Evolutionary conservation across 2,329 filamentous ascomycete species (phyloP).

Genomic region (Cordyceps farinosa): DNA sequence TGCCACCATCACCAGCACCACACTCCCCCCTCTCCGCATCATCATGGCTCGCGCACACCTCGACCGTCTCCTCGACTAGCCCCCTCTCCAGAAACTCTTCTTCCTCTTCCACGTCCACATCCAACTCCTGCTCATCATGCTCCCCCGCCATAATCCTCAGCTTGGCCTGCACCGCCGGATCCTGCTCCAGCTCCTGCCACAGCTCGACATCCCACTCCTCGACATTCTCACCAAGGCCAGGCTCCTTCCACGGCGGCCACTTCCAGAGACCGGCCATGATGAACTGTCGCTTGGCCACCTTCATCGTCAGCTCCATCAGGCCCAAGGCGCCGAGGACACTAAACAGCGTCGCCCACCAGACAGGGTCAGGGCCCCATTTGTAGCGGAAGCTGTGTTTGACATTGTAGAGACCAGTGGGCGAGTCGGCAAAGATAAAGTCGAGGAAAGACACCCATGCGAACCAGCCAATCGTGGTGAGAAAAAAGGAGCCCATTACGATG

Average conservation of each 20-base stretch:
- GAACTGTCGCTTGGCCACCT: constrained; percentile 43
- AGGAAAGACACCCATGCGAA: constrained; percentile 72
- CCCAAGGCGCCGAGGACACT: constrained; percentile 58
- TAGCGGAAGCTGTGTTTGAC: constrained; percentile 64
- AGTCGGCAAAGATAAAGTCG: constrained; percentile 54
- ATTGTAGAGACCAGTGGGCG: constrained; percentile 55
- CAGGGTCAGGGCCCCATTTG: constrained; percentile 62
- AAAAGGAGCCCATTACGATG: constrained; percentile 57
- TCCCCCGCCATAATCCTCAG: constrained; percentile 40
- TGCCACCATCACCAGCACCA: background rate
- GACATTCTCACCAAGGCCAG: constrained; percentile 32
- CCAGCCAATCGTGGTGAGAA: constrained; percentile 64
- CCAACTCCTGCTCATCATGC: constrained; percentile 26
- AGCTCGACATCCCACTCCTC: constrained; percentile 53
- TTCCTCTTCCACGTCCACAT: constrained; percentile 24
- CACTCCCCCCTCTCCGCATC: constrained; percentile 4
- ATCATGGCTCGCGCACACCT: constrained; percentile 4
- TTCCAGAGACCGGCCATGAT: constrained; percentile 46
- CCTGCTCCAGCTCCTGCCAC: constrained; percentile 58
- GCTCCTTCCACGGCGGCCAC: constrained; percentile 42
- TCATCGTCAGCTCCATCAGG: constrained; percentile 62
- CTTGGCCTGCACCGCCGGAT: constrained; percentile 41
- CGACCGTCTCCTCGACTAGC: constrained; percentile 2
- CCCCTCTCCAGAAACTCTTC: constrained; percentile 15
- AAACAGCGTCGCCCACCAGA: constrained; percentile 73